Percentiles rank a stretch among this genome's conserved stretches.
phyloP scores from a whole-genome alignment of 2,329 filamentous ascomycete species.

The Stagonosporopsis tanaceti region DNA sequence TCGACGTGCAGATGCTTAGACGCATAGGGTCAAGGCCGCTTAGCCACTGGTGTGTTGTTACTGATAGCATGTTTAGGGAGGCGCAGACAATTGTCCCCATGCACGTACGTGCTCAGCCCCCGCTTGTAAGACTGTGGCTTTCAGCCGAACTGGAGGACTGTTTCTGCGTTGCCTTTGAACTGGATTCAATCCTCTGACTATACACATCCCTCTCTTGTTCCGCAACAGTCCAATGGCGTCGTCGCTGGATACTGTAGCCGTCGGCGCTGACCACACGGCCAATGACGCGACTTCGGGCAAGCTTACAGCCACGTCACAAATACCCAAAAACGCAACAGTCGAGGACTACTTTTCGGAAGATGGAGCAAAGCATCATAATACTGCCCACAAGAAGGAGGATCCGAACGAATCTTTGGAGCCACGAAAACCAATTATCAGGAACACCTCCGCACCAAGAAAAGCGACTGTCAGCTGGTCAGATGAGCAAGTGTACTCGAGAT shows the following conservation, averaged over 20 bases:
- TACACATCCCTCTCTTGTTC: background rate
- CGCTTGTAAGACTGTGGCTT: background rate
- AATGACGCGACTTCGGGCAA: too few relatives aligned
- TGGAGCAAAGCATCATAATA: background rate
- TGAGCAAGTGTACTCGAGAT: background rate
- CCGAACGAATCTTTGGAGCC: background rate
- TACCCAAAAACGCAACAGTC: background rate
- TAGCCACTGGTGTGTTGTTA: background rate
- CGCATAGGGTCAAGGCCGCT: background rate
- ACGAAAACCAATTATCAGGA: background rate
- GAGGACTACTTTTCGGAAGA: background rate
- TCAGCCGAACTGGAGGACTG: background rate
- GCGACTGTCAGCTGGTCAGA: background rate
- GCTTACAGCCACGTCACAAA: background rate
- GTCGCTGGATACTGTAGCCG: background rate
- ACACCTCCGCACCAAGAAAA: background rate
- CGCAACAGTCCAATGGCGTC: background rate
- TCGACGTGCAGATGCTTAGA: background rate
- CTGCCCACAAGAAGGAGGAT: background rate
- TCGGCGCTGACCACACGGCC: background rate
- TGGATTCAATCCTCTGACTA: background rate
- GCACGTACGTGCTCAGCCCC: conserved; percentile 1
- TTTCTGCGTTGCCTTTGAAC: background rate
- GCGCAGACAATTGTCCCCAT: background rate
- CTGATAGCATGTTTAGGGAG: background rate